Evolutionary conservation across 139 green algal species (phyloP), one percentile per base, ranked within the genome.

Genomic region (Chlorella sp.): DNA sequence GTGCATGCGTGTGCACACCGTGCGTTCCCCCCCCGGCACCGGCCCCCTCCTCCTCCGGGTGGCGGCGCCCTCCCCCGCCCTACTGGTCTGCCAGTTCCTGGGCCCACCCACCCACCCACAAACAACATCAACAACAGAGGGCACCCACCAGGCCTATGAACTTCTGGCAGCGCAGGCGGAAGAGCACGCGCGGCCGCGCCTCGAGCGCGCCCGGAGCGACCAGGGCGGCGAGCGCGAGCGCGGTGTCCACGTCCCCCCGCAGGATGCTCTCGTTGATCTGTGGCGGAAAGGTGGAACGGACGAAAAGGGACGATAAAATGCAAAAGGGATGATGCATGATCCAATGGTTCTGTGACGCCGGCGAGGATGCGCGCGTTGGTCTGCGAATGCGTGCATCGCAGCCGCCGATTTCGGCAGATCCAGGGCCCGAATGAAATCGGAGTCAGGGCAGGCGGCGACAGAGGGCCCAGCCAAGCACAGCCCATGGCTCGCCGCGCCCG

Each of bases 101-200:
- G 31, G 31, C 17, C 60, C 60, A 29, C 31, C 3, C 42, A 58
- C 17, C 48, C 56, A 36, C 56, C 1, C 56, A 67, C 31, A 68
- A 9, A 45, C 25, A 50, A 19, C 5, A 50, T 36, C 14, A 71
- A 36, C 21, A 23, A 38, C 42, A 41, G 23, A n/a, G 2, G 3
- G 27, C 12, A 5, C 74, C 42, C 76, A 92, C 80, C 77, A 92
- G 60, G 76, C 95, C 86, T 12, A 90, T 67, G 61, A 95, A 92
- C 35, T 86, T 82, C 79, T 92, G 89, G n/a, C 87, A 81, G 5
- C 85, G 77, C 43, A 94, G 74, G 11, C 69, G 67, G 71, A 94
- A 91, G 50, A 77, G 56, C 23, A 96, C 60, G 19, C 33, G 25
- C 3, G 86, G 82, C 29, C 87, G 46, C 14, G 43, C 73, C 5